phyloP scores from a whole-genome alignment of 768 basidiomycete species.

The Tulasnella sp. region DNA sequence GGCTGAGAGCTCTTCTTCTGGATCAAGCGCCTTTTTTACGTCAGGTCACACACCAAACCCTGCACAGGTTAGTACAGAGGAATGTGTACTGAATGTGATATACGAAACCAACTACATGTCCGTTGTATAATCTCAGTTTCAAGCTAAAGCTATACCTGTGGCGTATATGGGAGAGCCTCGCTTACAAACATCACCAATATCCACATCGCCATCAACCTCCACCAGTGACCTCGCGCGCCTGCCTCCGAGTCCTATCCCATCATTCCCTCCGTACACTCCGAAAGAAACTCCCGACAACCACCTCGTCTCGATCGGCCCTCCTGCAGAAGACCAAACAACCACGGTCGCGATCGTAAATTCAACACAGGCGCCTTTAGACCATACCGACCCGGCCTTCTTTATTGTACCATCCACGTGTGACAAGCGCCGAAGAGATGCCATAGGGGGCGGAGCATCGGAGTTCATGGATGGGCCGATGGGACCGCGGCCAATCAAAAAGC shows the following conservation, averaged over 20 bases:
- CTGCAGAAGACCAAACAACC: neutral
- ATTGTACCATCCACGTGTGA: constrained; percentile 10
- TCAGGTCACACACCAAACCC: too few species aligned
- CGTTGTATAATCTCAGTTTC: too few species aligned
- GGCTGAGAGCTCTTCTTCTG: too few species aligned
- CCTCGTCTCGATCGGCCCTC: neutral
- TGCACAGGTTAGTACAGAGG: too few species aligned
- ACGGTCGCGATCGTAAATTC: neutral
- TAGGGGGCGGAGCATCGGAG: neutral
- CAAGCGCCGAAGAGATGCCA: neutral
- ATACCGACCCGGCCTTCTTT: constrained; percentile 8
- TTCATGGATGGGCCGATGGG: neutral
- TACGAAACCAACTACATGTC: too few species aligned
- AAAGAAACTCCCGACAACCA: neutral
- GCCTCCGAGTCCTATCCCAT: constrained; percentile 9
- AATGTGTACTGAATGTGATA: too few species aligned
- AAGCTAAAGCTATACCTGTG: too few species aligned
- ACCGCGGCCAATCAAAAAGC: constrained; percentile 5
- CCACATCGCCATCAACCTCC: neutral
- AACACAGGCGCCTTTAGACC: neutral
- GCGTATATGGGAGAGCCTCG: neutral
- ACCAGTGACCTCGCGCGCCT: neutral
- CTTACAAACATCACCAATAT: neutral
- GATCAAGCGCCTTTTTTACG: too few species aligned
- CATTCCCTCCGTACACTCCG: constrained; percentile 11